A percentile compares a stretch with the other conserved stretches of the same genome.
Evolutionary conservation across 164 flowering plant genomes (phyloP).

Genomic region (Dillenia turbinata): DNA sequence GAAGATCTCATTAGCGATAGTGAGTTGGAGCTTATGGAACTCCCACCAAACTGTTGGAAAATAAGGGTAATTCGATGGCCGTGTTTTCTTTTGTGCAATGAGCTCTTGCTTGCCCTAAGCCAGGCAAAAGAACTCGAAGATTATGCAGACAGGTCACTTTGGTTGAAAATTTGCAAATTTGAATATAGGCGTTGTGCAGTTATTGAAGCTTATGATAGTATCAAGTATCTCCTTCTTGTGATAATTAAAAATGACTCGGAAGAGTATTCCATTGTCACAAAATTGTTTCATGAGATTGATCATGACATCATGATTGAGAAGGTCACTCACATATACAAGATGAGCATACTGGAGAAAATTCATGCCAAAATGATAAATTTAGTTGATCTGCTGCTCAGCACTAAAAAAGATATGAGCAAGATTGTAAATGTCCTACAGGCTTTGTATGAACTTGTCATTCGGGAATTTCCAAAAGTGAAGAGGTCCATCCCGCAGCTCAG

Average conservation of each 20-base stretch:
- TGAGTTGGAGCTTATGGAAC: constrained; percentile 81
- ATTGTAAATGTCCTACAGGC: constrained; percentile 72
- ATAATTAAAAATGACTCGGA: constrained; percentile 49
- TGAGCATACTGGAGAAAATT: constrained; percentile 35
- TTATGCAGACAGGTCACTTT: constrained; percentile 49
- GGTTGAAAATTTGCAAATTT: constrained; percentile 65
- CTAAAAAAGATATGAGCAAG: constrained; percentile 38
- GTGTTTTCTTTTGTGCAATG: constrained; percentile 82
- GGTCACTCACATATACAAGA: constrained; percentile 47
- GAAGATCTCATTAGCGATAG: constrained; percentile 80
- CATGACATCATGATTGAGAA: constrained; percentile 34
- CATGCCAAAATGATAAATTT: constrained; percentile 58
- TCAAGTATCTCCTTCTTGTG: constrained; percentile 52
- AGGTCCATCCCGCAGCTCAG: constrained; percentile 39
- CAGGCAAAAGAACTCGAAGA: constrained; percentile 64
- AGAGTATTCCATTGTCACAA: constrained; percentile 54
- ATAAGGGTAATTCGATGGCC: constrained; percentile 96
- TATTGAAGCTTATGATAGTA: constrained; percentile 79
- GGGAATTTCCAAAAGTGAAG: constrained; percentile 61
- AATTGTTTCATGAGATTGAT: constrained; percentile 59
- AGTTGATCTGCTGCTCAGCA: constrained; percentile 46
- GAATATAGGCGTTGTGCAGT: constrained; percentile 90
- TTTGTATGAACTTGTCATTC: constrained; percentile 57
- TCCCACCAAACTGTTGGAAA: constrained; percentile 73
- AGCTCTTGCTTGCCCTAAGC: constrained; percentile 79